phyloP scores from a whole-genome alignment of 1,284 basidiomycete genomes.

The Pascua sp. region DNA sequence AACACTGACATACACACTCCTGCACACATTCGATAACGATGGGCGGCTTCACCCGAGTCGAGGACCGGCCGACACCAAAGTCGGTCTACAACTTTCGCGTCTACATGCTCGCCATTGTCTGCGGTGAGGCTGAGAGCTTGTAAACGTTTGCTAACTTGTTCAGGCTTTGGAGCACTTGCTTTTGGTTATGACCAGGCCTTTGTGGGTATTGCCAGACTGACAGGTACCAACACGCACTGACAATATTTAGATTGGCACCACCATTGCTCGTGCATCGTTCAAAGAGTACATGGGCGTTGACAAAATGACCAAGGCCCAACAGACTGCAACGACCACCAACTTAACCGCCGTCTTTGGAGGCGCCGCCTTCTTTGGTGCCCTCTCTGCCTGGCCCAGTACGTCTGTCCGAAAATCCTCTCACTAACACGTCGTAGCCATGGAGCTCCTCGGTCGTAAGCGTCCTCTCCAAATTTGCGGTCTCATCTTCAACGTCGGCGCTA shows the following conservation, averaged over 20 bases:
- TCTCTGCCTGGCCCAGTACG: constrained; percentile 24
- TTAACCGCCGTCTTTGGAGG: constrained; percentile 47
- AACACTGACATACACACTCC: too few species aligned
- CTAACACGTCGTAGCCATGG: too few species aligned
- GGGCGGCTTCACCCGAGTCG: constrained; percentile 33
- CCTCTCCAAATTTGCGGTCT: constrained; percentile 28
- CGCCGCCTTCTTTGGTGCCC: constrained; percentile 39
- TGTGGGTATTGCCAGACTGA: too few species aligned
- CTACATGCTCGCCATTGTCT: constrained; percentile 49
- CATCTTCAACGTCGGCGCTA: constrained; percentile 42
- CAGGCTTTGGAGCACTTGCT: constrained; percentile 45
- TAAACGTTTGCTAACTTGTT: background rate
- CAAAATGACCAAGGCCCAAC: constrained; percentile 35
- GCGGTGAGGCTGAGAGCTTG: background rate
- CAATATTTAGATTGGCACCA: background rate
- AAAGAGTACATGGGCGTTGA: constrained; percentile 50
- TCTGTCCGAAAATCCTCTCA: too few species aligned
- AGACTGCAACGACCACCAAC: constrained; percentile 47
- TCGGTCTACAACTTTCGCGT: constrained; percentile 57
- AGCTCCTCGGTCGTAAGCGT: constrained; percentile 29
- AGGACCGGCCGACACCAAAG: constrained; percentile 52
- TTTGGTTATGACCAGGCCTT: constrained; percentile 50
- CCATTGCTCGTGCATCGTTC: constrained; percentile 52
- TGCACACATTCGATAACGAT: constrained; percentile 1
- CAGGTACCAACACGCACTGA: too few species aligned